These are phyloP conservation scores for Trametes pubescens DNA, from an alignment of 1,284 basidiomycete genomes.

Conservation along the genomic window DNA sequence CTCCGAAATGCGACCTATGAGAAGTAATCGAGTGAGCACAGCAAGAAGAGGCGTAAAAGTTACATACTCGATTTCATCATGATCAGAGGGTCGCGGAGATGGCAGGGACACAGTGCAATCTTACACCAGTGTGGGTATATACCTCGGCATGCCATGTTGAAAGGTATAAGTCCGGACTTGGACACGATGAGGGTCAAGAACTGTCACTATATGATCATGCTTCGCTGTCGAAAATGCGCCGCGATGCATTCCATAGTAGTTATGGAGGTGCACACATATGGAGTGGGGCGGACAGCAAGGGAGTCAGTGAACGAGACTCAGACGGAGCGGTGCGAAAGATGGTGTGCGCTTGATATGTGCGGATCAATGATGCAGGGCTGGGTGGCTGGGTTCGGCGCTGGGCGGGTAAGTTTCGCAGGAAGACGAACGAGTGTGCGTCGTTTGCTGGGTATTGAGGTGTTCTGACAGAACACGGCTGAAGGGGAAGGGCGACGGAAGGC, in stretches of 20 bases:
- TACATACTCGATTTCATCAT: constrained; percentile 1
- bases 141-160: neutral
- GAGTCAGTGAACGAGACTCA: constrained; percentile 2
- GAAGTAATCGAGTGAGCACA: neutral
- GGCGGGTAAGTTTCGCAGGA: neutral
- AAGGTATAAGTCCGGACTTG: neutral
- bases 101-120: neutral
- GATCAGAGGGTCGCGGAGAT: constrained; percentile 3
- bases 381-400: neutral
- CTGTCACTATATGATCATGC: neutral
- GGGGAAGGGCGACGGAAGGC: neutral
- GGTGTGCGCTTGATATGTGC: constrained; percentile 2
- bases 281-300: neutral
- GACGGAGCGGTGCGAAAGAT: constrained; percentile 4
- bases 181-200: neutral
- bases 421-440: neutral
- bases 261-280: neutral
- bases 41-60: neutral
- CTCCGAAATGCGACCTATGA: neutral
- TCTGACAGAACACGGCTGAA: neutral
- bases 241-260: neutral
- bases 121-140: neutral
- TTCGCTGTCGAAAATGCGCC: neutral
- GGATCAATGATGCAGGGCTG: constrained; percentile 10
- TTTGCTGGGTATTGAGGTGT: neutral